Evolutionary conservation across 2,329 filamentous ascomycete species (phyloP), one percentile per base, ranked within the genome.

Genomic region (Gnomoniopsis smithogilvyi): DNA sequence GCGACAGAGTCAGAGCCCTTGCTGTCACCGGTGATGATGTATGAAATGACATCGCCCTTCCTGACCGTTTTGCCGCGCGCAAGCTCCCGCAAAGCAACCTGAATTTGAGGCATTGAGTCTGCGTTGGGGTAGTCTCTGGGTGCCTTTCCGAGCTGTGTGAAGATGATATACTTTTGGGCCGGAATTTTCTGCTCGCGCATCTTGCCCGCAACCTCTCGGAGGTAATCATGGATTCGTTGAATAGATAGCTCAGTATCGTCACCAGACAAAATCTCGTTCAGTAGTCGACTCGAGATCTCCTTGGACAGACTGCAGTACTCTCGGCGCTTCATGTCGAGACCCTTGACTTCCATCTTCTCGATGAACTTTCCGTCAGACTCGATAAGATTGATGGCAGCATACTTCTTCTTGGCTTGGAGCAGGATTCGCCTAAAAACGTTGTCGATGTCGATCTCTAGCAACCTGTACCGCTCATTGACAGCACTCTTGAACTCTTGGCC

Each of bases 351-450:
- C 74, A 99, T 89, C 76, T 96, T 94, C 72, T 98, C 94, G 48
- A 94, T 81, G 69, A 88, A 96, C 72, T 94, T 96, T 66, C 92
- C 93, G 67, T 96, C 90, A 22, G 90, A 82, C 68, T 97, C 91
- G 7, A 95, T 86, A 72, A 98, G 86, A 72, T 96, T 98, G 74
- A 99, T 90, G 45, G 95, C 95, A 10, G 95, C 95, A 73, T 99
- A 99, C 80, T 99, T 99, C 81, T 99, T 99, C 83, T 99, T 99
- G 33, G 95, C 94, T 70, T 98, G 95, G 15, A 99, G 81, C 43
- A 99, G 78, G 58, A 99, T 90, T 34, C 95, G 89, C 49, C 94
- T 86, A 81, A 99, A 99, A 62, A 98, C 84, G 68, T 98, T 97
- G 74, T 99, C 95, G 65, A 99, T 96, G 69, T 99, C 95, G 64